Evolutionary conservation across 495 filamentous ascomycete genomes (phyloP).

Genomic region (Ramalina intermedia): DNA sequence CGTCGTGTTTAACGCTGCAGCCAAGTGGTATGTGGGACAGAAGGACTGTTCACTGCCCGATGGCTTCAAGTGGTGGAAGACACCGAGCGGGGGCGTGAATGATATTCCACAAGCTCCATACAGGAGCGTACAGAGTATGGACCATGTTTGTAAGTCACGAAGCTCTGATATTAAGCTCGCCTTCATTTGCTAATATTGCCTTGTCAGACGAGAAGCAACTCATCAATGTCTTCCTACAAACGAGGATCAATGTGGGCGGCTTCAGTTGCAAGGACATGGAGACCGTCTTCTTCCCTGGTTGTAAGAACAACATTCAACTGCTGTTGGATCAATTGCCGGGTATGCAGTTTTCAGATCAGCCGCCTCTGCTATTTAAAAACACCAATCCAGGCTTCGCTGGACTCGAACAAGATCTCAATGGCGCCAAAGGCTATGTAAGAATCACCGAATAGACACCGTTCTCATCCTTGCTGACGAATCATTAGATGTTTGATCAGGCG

Average conservation of each 20-base stretch:
- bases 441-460: no score
- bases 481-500: background rate
- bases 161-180: no score
- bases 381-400: background rate
- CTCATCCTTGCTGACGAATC: no score
- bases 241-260: background rate
- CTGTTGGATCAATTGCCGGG: background rate
- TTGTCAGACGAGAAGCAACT: background rate
- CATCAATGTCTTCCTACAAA: background rate
- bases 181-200: no score
- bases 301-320: background rate
- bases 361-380: background rate
- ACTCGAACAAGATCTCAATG: background rate
- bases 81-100: background rate
- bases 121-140: conserved; percentile 1
- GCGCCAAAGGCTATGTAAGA: background rate
- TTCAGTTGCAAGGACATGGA: background rate
- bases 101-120: background rate
- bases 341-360: background rate
- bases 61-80: background rate
- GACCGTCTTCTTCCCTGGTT: background rate
- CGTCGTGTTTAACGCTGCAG: background rate
- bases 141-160: conserved; percentile 4
- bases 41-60: background rate
- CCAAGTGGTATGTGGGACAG: conserved; percentile 1